Percentiles rank a stretch among this genome's conserved stretches.
These are phyloP conservation scores for Penicillium maclennaniae DNA, from an alignment of 495 filamentous ascomycete genomes.

Conservation along the genomic window DNA sequence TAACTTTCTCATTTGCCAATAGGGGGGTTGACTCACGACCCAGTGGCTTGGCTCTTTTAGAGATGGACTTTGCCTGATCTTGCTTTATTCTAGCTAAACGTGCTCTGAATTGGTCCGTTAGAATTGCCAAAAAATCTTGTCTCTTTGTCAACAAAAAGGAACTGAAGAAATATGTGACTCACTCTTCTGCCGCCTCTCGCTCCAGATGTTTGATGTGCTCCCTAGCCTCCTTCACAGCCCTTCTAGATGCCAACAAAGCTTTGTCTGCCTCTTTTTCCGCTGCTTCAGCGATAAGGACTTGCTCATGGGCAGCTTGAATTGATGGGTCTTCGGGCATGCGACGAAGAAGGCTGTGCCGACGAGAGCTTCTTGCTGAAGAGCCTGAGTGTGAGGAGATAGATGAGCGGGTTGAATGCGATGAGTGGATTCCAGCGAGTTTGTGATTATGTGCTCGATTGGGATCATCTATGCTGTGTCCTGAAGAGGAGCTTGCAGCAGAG, in stretches of 20 bases:
- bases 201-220: conserved; percentile 61
- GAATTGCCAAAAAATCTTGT: neutral
- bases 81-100: conserved; percentile 63
- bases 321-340: conserved; percentile 52
- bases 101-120: conserved; percentile 27
- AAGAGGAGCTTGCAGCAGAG: conserved; percentile 19
- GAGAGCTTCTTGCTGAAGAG: conserved; percentile 29
- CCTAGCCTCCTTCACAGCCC: conserved; percentile 55
- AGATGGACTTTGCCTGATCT: conserved; percentile 56
- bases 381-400: conserved; percentile 6
- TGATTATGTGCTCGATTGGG: conserved; percentile 6
- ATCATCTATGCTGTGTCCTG: conserved; percentile 15
- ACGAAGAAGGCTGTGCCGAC: conserved; percentile 43
- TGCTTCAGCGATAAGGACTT: conserved; percentile 53
- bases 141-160: neutral
- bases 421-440: conserved; percentile 13
- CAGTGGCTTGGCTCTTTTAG: conserved; percentile 61
- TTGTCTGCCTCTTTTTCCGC: conserved; percentile 61
- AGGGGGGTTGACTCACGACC: conserved; percentile 57
- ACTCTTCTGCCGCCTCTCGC: conserved; percentile 60
- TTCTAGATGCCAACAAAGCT: conserved; percentile 52
- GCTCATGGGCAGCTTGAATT: conserved; percentile 54
- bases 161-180: conserved; percentile 10
- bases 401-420: conserved; percentile 9
- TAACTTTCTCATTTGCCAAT: conserved; percentile 62